Evolutionary conservation across 2,329 filamentous ascomycete species (phyloP).

Genomic region (Phaeomoniella chlamydospora): DNA sequence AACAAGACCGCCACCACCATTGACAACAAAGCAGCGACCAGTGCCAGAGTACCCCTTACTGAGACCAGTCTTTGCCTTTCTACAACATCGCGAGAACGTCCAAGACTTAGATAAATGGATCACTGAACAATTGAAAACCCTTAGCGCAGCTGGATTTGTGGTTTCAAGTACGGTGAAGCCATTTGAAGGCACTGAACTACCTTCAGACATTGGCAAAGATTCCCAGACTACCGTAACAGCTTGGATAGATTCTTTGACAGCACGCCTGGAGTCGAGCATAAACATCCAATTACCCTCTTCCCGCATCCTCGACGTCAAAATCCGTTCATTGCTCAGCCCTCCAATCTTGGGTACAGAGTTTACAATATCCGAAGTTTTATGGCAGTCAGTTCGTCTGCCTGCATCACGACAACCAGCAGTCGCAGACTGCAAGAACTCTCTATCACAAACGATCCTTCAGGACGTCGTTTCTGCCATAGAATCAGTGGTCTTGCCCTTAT

Average conservation of each 20-base stretch:
- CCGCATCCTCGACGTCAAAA: not conserved
- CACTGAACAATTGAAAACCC: not conserved
- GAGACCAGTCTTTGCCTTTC: constrained; percentile 39
- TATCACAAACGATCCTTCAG: not conserved
- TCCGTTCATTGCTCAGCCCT: not conserved
- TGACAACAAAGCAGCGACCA: constrained; percentile 34
- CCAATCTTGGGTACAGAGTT: constrained; percentile 1
- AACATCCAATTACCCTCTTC: not conserved
- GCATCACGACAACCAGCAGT: not conserved
- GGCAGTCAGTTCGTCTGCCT: not conserved
- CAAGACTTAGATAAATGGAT: not conserved
- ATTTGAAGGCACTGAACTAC: not conserved
- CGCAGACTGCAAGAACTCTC: not conserved
- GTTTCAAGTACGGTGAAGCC: not conserved
- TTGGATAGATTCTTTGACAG: not conserved
- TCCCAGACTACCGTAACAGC: not conserved
- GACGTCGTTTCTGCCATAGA: not conserved
- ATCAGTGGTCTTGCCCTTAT: not conserved
- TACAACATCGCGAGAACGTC: constrained; percentile 32
- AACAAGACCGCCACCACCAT: constrained; percentile 46
- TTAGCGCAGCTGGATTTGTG: not conserved
- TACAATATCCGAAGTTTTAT: not conserved
- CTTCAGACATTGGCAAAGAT: not conserved
- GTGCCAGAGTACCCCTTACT: constrained; percentile 42
- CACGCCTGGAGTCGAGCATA: not conserved